Evolutionary conservation across 305 asterid genomes (phyloP), one percentile per base, ranked within the genome.

Genomic region (Salvia sclarea): DNA sequence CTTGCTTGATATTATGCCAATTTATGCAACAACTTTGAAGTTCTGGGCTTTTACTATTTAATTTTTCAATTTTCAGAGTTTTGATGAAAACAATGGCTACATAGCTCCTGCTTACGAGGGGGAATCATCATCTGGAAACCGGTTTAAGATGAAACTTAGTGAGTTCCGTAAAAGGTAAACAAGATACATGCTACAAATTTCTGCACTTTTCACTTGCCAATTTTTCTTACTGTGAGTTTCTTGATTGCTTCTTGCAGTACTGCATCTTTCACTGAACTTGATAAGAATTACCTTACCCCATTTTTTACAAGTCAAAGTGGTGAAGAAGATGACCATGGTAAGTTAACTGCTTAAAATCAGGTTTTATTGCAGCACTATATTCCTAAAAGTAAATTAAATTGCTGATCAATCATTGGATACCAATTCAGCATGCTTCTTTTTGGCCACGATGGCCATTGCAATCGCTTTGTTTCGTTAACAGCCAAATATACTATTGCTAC

Each of bases 281-380:
- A 95, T 69, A 89, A 78, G 86, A 92, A 95, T 85, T 95, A 89
- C 84, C 96, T 95, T 54, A 95, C 99, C 63, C 99, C 98, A 12
- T 91, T 95, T 82, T 95, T 95, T 67, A 95, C 98, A 25, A 73
- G 83, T 75, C 99, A 94, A 77, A 78, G 78, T 64, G 96, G 90
- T 53, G 96, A 89, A 59, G 97, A 89, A 59, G 98, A 88, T 11
- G 98, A 85, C 55, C 75, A 73, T 14, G 98, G 96, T 89, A 83
- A 79, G 89, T 71, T 75, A 43, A 58, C 54, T 68, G 17, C 68
- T 63, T 58, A 41, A 38, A 21, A 65, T 30, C 47, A 63, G 35
- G 2, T 55, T 18, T 41, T 28, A 14, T 22, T 37, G 55, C 50
- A 59, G 16, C n/a, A n/a, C 61, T 31, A 35, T 55, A 61, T 61